Evolutionary conservation across 169 alveolate species (phyloP), one percentile per base, ranked within the genome.

Genomic region (Cryptosporidium ubiquitum): DNA sequence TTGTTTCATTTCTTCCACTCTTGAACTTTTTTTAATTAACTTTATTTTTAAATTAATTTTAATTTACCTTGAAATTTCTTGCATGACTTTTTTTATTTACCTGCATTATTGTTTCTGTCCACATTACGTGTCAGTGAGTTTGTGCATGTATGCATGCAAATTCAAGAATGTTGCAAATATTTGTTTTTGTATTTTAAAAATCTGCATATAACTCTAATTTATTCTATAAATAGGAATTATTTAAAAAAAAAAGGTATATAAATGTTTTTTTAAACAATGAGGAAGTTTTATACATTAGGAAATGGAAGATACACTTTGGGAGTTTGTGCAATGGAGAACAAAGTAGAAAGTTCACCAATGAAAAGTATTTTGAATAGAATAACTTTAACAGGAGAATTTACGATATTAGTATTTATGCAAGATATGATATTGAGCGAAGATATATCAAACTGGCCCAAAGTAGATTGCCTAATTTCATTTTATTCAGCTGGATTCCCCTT

Each of bases 401-500:
- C 92, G 33, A 91, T 95, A 37, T 93, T 94, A 84, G 93, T 95
- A 52, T 96, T 96, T 91, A 93, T 93, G 64, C 96, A 94, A 75
- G 93, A 91, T 91, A 94, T 95, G 91, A 96, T 96, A 20, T 85
- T 96, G 51, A 89, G 94, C 52, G 91, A 85, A 37, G 95, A 93
- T 42, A 86, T 94, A 2, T 92, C 93, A 52, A 91, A 91, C 16
- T 96, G 99, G 98, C 98, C 98, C 7, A 84, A 94, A 14, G 98
- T 96, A 6, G 98, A 97, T 85, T 96, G 98, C 29, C 91, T 96
- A 20, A 95, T 97, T 23, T 95, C 98, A 20, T 97, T 97, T 91
- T 95, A 95, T 85, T 95, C 98, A 47, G 89, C 93, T 31, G 97
- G 97, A 31, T 97, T 96, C 84, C 98, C 98, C 7, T 93, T 93